Conservation (phyloP, 2,329 filamentous ascomycete species). For the Alternaria atra region DNA sequence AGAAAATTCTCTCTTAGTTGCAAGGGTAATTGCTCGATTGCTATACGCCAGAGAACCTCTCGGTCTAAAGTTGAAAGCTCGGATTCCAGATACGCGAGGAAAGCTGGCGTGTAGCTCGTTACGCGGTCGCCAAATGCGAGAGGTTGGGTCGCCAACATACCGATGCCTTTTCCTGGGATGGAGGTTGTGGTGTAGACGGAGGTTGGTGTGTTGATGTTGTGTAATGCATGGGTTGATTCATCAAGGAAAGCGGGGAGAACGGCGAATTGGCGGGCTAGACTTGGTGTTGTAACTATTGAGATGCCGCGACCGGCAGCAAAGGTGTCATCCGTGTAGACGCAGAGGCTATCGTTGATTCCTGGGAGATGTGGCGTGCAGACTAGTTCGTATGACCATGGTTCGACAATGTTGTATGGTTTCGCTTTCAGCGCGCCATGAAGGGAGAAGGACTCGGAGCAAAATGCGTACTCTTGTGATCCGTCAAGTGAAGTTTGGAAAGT, state of each 20-base stretch:
- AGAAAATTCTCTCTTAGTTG: constrained; percentile 29
- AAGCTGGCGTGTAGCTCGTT: constrained; percentile 43
- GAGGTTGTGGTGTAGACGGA: constrained; percentile 29
- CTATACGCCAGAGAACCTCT: constrained; percentile 38
- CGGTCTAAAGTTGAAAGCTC: constrained; percentile 39
- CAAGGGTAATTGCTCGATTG: constrained; percentile 38
- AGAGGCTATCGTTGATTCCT: constrained; percentile 37
- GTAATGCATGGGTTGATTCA: constrained; percentile 10
- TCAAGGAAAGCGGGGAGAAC: constrained; percentile 36
- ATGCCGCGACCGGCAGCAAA: constrained; percentile 45
- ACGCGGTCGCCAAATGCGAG: constrained; percentile 37
- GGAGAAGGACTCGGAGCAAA: not conserved
- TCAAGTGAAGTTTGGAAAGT: constrained; percentile 25
- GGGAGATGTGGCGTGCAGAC: constrained; percentile 36
- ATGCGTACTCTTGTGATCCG: constrained; percentile 12
- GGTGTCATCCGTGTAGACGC: constrained; percentile 40
- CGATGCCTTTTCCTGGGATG: constrained; percentile 43
- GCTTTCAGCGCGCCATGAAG: not conserved
- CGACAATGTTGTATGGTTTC: not conserved
- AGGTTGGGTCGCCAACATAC: constrained; percentile 36
- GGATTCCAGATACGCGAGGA: constrained; percentile 42
- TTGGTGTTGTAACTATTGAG: constrained; percentile 46
- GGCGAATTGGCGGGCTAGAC: constrained; percentile 32
- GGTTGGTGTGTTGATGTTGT: constrained; percentile 32
- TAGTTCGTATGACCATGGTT: constrained; percentile 39